Base-by-base conservation (phyloP, 73 alveolate genomes). In the Breviolum minutum region DNA sequence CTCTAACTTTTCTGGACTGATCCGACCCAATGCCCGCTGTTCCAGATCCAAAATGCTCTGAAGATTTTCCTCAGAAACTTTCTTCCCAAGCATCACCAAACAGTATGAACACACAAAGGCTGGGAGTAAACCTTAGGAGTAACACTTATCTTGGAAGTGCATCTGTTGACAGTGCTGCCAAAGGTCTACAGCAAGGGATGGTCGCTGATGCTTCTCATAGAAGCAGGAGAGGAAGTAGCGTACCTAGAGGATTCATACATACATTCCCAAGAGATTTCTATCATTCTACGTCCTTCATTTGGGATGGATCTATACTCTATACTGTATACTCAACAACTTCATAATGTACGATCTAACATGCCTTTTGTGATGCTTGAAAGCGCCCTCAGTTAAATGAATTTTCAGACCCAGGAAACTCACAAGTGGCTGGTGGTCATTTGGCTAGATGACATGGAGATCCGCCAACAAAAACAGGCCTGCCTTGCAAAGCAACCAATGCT, bases 401-500 rank as follows among this genome's bases (percentile, higher is more conserved):
- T 40, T 40, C 54, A 40, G 54, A 40, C 54, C 5, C 54, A 3
- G 0, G 54, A 3, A 40, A 40, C 54, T 40, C 54, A 40, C 54
- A 40, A 40, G 54, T 40, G 54, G 54, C 54, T 40, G 54, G 54
- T 40, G 54, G 54, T 40, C 54, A 40, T 40, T 40, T 40, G 54
- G 54, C 54, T 40, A n/a, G n/a, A n/a, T n/a, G 54, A 40, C 54
- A 40, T 40, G 54, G 54, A 40, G 54, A 40, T 40, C 54, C 54
- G 3, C 54, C 54, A 40, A 40, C n/a, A n/a, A n/a, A n/a, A 17
- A 11, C 61, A 8, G 69, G 69, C 76, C 54, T 0, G 87, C 96
- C 96, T 89, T 89, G 73, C 96, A 89, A 20, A 89, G 74, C 87
- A 89, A 14, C 96, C 96, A 89, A 73, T 89, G 96, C 61, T 69